phyloP scores from a whole-genome alignment of 2,329 filamentous ascomycete species.

The Niveomyces coronatus region DNA sequence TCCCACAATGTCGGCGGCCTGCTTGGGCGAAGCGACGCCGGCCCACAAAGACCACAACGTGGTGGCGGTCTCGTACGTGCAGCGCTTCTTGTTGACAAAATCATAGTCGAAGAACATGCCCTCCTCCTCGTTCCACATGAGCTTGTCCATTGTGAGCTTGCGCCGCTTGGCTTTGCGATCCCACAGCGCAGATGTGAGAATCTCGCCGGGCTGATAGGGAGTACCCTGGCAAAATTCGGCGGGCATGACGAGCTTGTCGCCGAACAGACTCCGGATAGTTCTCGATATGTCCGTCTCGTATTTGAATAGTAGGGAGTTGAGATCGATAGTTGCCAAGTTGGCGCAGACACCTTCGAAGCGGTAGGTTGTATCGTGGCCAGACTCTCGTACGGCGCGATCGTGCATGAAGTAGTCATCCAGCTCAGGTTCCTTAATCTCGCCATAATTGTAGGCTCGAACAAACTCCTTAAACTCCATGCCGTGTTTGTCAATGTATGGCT shows the following conservation, averaged over 20 bases:
- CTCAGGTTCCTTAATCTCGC: constrained; percentile 68
- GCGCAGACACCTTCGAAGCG: constrained; percentile 81
- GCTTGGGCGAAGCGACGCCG: constrained; percentile 72
- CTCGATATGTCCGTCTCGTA: constrained; percentile 91
- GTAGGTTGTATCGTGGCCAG: constrained; percentile 93
- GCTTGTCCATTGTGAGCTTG: constrained; percentile 80
- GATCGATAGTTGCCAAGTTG: constrained; percentile 82
- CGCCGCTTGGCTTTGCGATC: constrained; percentile 78
- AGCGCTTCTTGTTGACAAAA: constrained; percentile 69
- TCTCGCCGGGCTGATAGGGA: constrained; percentile 50
- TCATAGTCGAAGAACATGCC: constrained; percentile 99
- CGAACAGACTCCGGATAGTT: constrained; percentile 74
- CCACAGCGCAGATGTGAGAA: constrained; percentile 80
- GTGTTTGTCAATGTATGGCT: constrained; percentile 76
- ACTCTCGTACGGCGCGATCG: constrained; percentile 90
- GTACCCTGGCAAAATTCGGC: constrained; percentile 66
- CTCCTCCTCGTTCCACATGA: constrained; percentile 82
- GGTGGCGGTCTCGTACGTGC: constrained; percentile 79
- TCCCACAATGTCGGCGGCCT: constrained; percentile 73
- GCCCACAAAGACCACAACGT: constrained; percentile 98
- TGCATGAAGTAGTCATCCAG: constrained; percentile 94
- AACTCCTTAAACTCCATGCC: constrained; percentile 75
- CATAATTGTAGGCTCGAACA: constrained; percentile 77
- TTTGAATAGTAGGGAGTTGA: constrained; percentile 93
- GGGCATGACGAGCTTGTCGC: constrained; percentile 73